Evolutionary conservation across 306 rosid species (phyloP).

Genomic region (Medicago arabica): DNA sequence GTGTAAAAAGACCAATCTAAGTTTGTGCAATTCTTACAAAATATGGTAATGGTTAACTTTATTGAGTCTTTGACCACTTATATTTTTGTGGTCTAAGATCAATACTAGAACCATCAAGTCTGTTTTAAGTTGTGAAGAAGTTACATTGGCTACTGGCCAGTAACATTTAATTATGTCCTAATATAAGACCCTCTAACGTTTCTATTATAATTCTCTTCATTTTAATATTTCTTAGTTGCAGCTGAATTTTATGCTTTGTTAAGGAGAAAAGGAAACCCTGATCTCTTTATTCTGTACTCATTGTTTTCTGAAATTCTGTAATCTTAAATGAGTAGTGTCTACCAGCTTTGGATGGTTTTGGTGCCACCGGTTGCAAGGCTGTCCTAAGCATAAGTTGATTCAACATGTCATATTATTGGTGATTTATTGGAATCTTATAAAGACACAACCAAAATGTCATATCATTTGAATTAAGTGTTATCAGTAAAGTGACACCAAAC

Average conservation of each 20-base stretch:
- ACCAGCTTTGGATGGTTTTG: not conserved
- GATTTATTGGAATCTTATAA: too few species aligned
- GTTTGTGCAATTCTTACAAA: slow-evolving; percentile 45
- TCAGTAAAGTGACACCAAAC: too few species aligned
- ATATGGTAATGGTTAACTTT: slow-evolving; percentile 49
- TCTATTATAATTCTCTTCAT: slow-evolving; percentile 27
- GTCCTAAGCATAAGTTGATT: not conserved
- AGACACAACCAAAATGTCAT: too few species aligned
- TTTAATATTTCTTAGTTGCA: not conserved
- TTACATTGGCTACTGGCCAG: slow-evolving; percentile 28
- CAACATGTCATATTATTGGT: too few species aligned
- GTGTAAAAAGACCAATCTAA: slow-evolving; percentile 39
- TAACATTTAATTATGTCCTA: slow-evolving; percentile 25
- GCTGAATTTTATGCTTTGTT: not conserved
- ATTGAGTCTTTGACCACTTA: slow-evolving; percentile 43
- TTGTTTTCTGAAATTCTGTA: not conserved
- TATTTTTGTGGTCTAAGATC: slow-evolving; percentile 38
- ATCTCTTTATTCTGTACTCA: not conserved
- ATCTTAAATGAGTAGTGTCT: not conserved
- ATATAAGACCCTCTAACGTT: slow-evolving; percentile 7
- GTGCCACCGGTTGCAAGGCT: not conserved
- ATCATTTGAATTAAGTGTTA: too few species aligned
- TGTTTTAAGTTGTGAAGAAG: slow-evolving; percentile 41
- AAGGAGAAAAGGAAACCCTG: not conserved
- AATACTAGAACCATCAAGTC: slow-evolving; percentile 30